These are phyloP conservation scores for Eudorina sp. DNA, from an alignment of 139 green algal species.

Conservation along the genomic window DNA sequence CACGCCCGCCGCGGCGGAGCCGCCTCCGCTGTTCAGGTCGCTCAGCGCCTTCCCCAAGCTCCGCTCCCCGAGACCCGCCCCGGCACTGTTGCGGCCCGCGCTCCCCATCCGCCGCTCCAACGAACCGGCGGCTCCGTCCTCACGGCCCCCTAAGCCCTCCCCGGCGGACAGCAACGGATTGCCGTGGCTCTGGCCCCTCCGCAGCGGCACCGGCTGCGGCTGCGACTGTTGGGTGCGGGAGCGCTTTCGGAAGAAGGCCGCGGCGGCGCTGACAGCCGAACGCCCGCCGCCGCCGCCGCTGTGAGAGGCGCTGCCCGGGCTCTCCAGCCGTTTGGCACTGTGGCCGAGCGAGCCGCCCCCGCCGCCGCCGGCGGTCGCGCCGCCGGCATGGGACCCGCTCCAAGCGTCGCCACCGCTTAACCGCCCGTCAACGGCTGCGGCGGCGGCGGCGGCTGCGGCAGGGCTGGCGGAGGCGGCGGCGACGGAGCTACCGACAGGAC, in stretches of 20 bases:
- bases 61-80: no score
- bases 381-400: neutral
- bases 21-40: no score
- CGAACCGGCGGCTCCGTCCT: no score
- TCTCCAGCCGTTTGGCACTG: neutral
- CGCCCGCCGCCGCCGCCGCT: neutral
- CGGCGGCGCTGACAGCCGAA: neutral
- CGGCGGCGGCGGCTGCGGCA: neutral
- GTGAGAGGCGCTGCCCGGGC: neutral
- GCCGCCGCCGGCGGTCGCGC: neutral
- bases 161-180: no score
- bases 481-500: neutral
- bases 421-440: no score
- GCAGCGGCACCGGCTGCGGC: neutral
- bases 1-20: neutral
- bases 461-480: neutral
- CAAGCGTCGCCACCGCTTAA: neutral
- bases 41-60: no score
- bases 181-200: no score
- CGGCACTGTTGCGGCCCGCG: neutral
- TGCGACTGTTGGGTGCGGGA: neutral
- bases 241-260: constrained; percentile 10
- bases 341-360: neutral
- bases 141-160: no score
- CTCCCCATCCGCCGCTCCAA: neutral